A percentile compares a stretch with the other conserved stretches of the same genome.
phyloP scores from a whole-genome alignment of 1,284 basidiomycete genomes.

The Cutaneotrichosporon sp. region DNA sequence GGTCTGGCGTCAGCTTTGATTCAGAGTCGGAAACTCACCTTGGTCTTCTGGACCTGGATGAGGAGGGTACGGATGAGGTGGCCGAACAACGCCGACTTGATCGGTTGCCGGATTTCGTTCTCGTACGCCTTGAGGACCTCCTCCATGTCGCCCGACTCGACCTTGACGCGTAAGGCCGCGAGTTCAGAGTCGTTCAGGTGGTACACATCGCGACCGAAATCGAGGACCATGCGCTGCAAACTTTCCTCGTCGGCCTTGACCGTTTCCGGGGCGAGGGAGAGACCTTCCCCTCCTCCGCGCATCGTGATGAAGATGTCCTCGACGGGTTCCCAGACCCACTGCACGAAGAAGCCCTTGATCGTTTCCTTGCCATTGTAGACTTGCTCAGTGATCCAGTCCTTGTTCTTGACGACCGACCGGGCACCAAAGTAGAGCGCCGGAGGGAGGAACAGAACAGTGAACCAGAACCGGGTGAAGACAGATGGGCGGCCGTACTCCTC shows the following conservation, averaged over 20 bases:
- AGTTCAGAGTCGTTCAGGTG: slow-evolving; percentile 61
- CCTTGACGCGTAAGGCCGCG: slow-evolving; percentile 63
- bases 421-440: slow-evolving; percentile 36
- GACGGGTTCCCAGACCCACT: slow-evolving; percentile 87
- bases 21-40: slow-evolving; percentile 58
- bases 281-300: slow-evolving; percentile 51
- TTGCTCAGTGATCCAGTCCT: slow-evolving; percentile 56
- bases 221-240: slow-evolving; percentile 86
- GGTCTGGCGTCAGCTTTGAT: slow-evolving; percentile 58
- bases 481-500: slow-evolving; percentile 42
- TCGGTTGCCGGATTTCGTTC: slow-evolving; percentile 79
- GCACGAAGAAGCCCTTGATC: slow-evolving; percentile 69
- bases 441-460: slow-evolving; percentile 51
- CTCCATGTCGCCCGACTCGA: slow-evolving; percentile 81
- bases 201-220: slow-evolving; percentile 74
- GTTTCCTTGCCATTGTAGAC: slow-evolving; percentile 69
- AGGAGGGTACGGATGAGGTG: slow-evolving; percentile 81
- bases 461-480: slow-evolving; percentile 49
- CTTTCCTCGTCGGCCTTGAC: slow-evolving; percentile 62
- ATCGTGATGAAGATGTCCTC: slow-evolving; percentile 79
- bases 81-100: slow-evolving; percentile 77
- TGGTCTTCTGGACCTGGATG: slow-evolving; percentile 95
- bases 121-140: slow-evolving; percentile 87
- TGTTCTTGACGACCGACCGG: slow-evolving; percentile 38
- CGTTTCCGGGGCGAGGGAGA: slow-evolving; percentile 57